Evolutionary conservation across 768 basidiomycete genomes (phyloP), one percentile per base, ranked within the genome.

Genomic region (Boletus patriciae): DNA sequence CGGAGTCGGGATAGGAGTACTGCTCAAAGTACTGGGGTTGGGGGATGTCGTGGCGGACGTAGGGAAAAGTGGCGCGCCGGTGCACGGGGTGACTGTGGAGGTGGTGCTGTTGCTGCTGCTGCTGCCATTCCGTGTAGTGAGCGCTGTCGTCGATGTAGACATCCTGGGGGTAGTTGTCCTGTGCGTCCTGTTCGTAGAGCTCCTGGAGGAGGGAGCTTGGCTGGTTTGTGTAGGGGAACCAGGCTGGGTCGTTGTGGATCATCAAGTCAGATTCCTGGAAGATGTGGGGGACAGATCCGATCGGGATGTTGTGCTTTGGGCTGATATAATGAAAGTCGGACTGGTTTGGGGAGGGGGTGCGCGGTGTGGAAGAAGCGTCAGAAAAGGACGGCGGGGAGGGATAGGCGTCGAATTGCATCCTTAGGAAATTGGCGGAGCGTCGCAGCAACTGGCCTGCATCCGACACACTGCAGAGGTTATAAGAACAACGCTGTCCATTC

Each of bases 11-110:
- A 55, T 79, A 82, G 61, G 76, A 51, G 42, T 66, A 72, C 21
- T 61, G 64, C 6, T 74, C 71, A 25, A 62, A 73, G 40, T 73
- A 69, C 60, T 69, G 76, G 49, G 66, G 58, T 49, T 77, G 77
- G 47, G 78, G 77, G 58, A 79, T 79, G 72, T 92, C 90, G 62
- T 89, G 86, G 42, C 87, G 81, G 50, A 87, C 87, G 66, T 85
- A 86, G 45, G 90, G 90, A 72, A 83, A 90, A 0, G 90, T 91
- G 1, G 86, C 85, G 57, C 90, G 80, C 47, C 90, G 86, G 52
- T 70, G 64, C 12, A 74, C 70, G 46, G 77, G 67, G 64, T 81
- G 65, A 0, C 29, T 27, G 15, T 40, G 51, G 6, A 38, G 2
- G 4, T 72, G 29, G 1, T 72, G 75, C 3, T 75, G 77, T 7